Base-by-base conservation (phyloP, 1,139 yeast genomes). In the Geotrichum restrictum region DNA sequence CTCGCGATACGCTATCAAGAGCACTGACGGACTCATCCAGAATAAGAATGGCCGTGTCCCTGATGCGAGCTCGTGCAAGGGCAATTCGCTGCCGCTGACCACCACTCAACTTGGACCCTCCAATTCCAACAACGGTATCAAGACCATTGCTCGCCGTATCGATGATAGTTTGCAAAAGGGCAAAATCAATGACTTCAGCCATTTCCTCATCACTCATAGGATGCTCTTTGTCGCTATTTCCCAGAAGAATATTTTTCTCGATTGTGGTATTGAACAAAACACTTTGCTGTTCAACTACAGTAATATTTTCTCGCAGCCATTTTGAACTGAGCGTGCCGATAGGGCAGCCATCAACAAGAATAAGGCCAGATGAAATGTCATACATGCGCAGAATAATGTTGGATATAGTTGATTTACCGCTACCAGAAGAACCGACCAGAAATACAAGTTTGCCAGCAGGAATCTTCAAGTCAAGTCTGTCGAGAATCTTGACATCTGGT, bases 11-110 rank as follows among this genome's bases (percentile, higher is more conserved):
- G 2, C 68, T 66, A 66, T 91, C 97, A 55, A 93, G 69, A 0
- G 97, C 96, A 54, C 93, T 83, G 3, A 88, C 72, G 1, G 95
- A 80, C 65, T 93, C 98, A 69, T 93, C 98, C 29, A 89, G 71
- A 11, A 93, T 78, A 56, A 93, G 70, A 2, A 93, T 76, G 0
- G 91, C 85, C 0, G 94, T 69, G 61, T 91, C 78, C 56, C 88
- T 74, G 3, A 89, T 60, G 57, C 75, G 76, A 0, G 97, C 97
- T 54, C 97, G 76, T 0, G 97, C 96, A 29, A 93, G 65, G 0
- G 93, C 85, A 3, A 93, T 73, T 54, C 91, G 72, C 68, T 93
- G 98, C 52, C 77, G 79, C 66, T 93, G 96, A 0, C 98, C 98
- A 3, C 98, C 98, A 58, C 96, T 88, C n/a, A 93, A 70, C 1